A percentile compares a stretch with the other conserved stretches of the same genome.
These are phyloP conservation scores for Syzygium syzygioides DNA, from an alignment of 441 rosid genomes.

Conservation along the genomic window DNA sequence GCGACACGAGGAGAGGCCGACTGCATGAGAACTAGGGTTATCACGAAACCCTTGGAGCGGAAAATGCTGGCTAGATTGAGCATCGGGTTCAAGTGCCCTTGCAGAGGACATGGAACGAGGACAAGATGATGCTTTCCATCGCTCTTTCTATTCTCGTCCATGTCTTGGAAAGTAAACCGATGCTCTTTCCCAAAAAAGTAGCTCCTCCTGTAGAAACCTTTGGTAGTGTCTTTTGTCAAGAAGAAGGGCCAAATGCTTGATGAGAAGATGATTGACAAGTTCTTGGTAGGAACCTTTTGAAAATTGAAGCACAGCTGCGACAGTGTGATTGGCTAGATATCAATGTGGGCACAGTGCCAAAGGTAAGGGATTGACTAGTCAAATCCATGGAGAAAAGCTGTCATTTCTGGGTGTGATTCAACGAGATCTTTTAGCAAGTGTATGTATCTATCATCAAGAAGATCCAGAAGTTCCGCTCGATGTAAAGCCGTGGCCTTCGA, in stretches of 20 bases:
- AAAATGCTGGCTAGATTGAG: not conserved
- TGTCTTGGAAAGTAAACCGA: not conserved
- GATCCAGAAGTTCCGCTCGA: not conserved
- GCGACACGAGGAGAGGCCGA: not conserved
- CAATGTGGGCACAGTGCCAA: not conserved
- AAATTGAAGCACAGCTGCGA: not conserved
- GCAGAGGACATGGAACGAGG: conserved; percentile 6
- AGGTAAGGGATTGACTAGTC: not conserved
- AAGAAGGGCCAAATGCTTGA: not conserved
- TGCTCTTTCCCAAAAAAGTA: not conserved
- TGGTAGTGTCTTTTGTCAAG: not conserved
- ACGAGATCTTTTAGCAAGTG: not conserved
- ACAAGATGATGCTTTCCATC: not conserved
- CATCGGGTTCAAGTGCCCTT: conserved; percentile 6
- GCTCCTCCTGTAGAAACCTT: not conserved
- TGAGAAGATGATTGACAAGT: not conserved
- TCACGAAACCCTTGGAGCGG: not conserved
- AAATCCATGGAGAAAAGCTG: not conserved
- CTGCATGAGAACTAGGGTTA: not conserved
- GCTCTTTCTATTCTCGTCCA: not conserved
- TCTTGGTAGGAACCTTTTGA: not conserved
- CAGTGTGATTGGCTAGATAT: not conserved
- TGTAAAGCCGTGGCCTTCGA: not conserved
- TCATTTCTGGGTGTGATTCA: not conserved
- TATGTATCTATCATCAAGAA: not conserved